phyloP scores from a whole-genome alignment of 345 rosid genomes.

The Ailanthus altissimus region DNA sequence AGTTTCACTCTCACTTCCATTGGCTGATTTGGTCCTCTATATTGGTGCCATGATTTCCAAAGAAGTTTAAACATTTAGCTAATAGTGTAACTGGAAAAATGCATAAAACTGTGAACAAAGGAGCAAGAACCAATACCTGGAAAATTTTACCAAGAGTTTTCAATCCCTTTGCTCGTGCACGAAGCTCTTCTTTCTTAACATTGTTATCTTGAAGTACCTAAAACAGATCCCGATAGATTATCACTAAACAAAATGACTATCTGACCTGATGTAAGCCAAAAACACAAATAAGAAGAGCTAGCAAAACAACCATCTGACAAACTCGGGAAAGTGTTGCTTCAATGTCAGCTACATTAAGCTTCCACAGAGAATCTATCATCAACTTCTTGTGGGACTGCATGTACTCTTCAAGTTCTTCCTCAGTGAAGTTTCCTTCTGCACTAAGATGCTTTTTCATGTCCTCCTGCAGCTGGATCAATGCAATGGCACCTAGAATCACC shows the following conservation, averaged over 20 bases:
- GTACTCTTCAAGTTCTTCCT: conserved; percentile 90
- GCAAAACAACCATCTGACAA: conserved; percentile 88
- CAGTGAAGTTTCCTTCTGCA: conserved; percentile 81
- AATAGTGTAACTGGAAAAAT: not conserved
- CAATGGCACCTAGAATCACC: conserved; percentile 74
- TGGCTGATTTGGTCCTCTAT: conserved; percentile 67
- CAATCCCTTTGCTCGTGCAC: conserved; percentile 88
- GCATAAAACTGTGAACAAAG: not conserved
- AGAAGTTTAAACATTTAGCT: not conserved
- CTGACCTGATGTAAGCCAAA: conserved; percentile 19
- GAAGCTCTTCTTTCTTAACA: conserved; percentile 85
- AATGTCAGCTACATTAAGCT: conserved; percentile 95
- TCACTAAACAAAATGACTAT: conserved; percentile 14
- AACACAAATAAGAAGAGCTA: conserved; percentile 26
- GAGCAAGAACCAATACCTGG: conserved; percentile 51
- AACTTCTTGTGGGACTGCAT: conserved; percentile 82
- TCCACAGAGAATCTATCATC: conserved; percentile 97
- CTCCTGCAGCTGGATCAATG: conserved; percentile 95
- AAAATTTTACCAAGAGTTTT: conserved; percentile 93
- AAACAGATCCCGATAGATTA: conserved; percentile 33
- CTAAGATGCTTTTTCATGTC: conserved; percentile 93
- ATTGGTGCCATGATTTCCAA: conserved; percentile 20
- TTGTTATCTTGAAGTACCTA: conserved; percentile 96
- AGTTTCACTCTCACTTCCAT: conserved; percentile 58
- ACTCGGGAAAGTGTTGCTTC: conserved; percentile 94